These are phyloP conservation scores for Aspergillus ruber DNA, from an alignment of 2,329 filamentous ascomycete species.

Conservation along the genomic window DNA sequence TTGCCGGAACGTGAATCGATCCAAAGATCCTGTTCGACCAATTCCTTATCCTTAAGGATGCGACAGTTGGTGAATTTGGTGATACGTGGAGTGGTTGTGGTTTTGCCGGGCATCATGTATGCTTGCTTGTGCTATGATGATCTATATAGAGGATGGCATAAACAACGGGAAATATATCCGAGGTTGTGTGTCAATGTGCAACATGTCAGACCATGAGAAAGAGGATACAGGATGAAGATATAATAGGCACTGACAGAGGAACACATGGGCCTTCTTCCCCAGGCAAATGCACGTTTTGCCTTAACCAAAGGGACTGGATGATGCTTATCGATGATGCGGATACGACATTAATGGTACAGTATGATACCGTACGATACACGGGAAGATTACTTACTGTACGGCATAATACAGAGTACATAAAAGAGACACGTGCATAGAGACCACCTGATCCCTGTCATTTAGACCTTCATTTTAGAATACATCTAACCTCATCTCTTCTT, in stretches of 20 bases:
- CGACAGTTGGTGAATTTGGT: slow-evolving; percentile 88
- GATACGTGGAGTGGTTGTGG: slow-evolving; percentile 45
- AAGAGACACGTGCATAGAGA: neutral
- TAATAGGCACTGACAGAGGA: too few relatives aligned
- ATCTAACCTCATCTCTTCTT: too few relatives aligned
- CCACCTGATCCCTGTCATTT: neutral
- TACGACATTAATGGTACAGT: neutral
- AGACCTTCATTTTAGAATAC: too few relatives aligned
- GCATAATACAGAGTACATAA: neutral
- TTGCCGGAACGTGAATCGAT: slow-evolving; percentile 75
- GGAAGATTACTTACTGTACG: neutral
- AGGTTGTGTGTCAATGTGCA: too few relatives aligned
- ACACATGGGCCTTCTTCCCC: too few relatives aligned
- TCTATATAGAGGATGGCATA: too few relatives aligned
- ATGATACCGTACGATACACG: neutral
- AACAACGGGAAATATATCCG: too few relatives aligned
- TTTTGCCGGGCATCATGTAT: slow-evolving; percentile 30
- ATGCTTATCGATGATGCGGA: too few relatives aligned
- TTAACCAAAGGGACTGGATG: too few relatives aligned
- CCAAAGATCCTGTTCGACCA: slow-evolving; percentile 80
- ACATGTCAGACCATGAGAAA: too few relatives aligned
- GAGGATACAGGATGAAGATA: too few relatives aligned
- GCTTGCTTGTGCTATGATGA: neutral
- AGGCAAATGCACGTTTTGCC: too few relatives aligned
- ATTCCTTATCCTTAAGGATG: slow-evolving; percentile 59